Base-by-base conservation (phyloP, 305 asterid genomes). In the Nicotiana rustica region DNA sequence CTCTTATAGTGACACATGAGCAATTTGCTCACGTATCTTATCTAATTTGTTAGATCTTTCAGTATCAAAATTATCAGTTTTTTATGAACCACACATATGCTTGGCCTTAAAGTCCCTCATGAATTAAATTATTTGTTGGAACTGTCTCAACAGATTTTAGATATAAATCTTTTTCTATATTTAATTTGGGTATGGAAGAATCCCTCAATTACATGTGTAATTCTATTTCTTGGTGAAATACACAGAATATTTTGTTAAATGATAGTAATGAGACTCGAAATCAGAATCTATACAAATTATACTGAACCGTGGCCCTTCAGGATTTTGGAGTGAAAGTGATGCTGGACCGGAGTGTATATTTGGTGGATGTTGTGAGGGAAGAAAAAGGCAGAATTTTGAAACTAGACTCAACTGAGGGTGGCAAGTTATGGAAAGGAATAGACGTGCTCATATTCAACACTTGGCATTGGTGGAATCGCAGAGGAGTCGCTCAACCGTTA, bases 401-500 rank as follows among this genome's bases (percentile, higher is more conserved):
- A 59, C 83, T 95, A 15, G 95, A 95, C 35, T 93, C 99, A 3
- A 95, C 94, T 44, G 82, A 86, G 67, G 90, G 92, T 10, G 92
- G 92, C 52, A 92, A 93, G 85, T 78, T 85, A 3, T 95, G 99
- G 99, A 85, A 73, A 14, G 95, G 93, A 31, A 67, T 90, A 17
- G 97, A 95, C 79, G 82, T 91, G 85, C 85, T 95, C 62, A 84
- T 95, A 70, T 95, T 94, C 89, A 95, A 95, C 69, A 95, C 98
- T 3, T 95, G 98, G 98, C 99, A 95, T 67, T 94, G 99, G 99
- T 95, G 99, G 99, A 92, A 83, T 71, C 98, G 98, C 47, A 89
- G 98, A 62, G 99, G 99, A 29, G 38, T 85, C 19, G 75, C 92
- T 7, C 99, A 95, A 86, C 97, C 98, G 99, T 95, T 52, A 64